Evolutionary conservation across 2,329 filamentous ascomycete genomes (phyloP).

Genomic region (Penicillium corylophilum): DNA sequence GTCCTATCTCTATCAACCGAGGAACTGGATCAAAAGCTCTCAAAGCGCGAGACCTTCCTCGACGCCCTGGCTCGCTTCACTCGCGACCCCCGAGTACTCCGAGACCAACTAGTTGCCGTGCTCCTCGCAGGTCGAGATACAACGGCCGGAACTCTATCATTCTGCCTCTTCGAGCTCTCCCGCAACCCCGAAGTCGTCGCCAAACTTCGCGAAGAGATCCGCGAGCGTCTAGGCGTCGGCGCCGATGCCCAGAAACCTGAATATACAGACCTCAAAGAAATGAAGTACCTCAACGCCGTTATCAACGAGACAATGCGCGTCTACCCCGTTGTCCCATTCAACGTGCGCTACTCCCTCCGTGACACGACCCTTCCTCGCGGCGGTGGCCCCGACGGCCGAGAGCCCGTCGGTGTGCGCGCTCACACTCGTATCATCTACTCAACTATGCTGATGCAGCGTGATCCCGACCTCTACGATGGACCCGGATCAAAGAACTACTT

Average conservation of each 20-base stretch:
- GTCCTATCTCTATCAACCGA: slow-evolving; percentile 67
- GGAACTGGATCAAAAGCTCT: slow-evolving; percentile 68
- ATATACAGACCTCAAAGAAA: slow-evolving; percentile 79
- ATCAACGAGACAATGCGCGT: slow-evolving; percentile 76
- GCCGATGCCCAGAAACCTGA: slow-evolving; percentile 53
- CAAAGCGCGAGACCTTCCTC: slow-evolving; percentile 79
- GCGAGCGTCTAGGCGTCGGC: slow-evolving; percentile 62
- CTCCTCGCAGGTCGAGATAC: slow-evolving; percentile 82
- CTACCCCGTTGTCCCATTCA: slow-evolving; percentile 77
- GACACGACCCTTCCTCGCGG: slow-evolving; percentile 73
- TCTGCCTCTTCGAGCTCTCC: slow-evolving; percentile 78
- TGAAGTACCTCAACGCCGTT: slow-evolving; percentile 73
- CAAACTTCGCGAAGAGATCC: slow-evolving; percentile 72
- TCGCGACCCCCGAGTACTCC: slow-evolving; percentile 61
- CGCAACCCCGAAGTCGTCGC: slow-evolving; percentile 65
- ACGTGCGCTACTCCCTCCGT: slow-evolving; percentile 68
- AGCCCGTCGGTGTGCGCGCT: slow-evolving; percentile 48
- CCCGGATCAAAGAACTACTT: slow-evolving; percentile 37
- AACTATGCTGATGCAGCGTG: slow-evolving; percentile 53
- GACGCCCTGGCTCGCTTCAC: slow-evolving; percentile 82
- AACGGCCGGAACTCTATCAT: slow-evolving; percentile 77
- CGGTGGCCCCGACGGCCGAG: slow-evolving; percentile 50
- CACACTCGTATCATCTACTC: slow-evolving; percentile 53
- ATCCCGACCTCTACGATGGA: slow-evolving; percentile 50
- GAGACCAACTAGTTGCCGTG: slow-evolving; percentile 80